phyloP scores from a whole-genome alignment of 495 filamentous ascomycete species.

The Tuber borchii region DNA sequence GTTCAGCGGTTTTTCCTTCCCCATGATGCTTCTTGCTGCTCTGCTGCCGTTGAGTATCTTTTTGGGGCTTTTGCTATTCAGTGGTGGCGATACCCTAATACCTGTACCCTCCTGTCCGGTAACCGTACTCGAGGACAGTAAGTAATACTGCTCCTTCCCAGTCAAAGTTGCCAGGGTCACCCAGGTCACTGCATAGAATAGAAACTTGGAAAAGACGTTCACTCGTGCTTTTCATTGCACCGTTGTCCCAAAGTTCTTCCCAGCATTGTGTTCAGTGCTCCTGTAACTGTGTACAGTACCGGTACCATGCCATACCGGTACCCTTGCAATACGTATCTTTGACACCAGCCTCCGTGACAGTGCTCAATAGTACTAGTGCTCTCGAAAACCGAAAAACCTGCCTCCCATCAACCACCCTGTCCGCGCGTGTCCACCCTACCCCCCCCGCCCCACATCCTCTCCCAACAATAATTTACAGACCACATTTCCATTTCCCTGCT shows the following conservation, averaged over 20 bases:
- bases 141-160: neutral
- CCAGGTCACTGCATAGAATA: neutral
- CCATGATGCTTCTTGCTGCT: neutral
- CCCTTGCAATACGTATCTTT: neutral
- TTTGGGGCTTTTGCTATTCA: too few species aligned
- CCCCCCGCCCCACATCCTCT: constrained; percentile 20
- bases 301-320: neutral
- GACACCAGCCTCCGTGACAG: neutral
- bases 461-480: neutral
- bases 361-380: neutral
- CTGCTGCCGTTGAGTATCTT: neutral
- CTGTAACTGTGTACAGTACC: neutral
- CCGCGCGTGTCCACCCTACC: constrained; percentile 16
- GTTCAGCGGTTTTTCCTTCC: neutral
- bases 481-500: constrained; percentile 1
- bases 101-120: too few species aligned
- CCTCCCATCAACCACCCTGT: neutral
- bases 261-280: neutral
- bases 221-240: neutral
- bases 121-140: too few species aligned
- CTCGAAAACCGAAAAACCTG: neutral
- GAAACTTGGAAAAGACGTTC: neutral
- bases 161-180: neutral
- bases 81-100: too few species aligned
- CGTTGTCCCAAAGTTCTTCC: neutral